Evolutionary conservation across 1,139 yeast species (phyloP), one percentile per base, ranked within the genome.

Genomic region (Casaregolazyma suthepensis): DNA sequence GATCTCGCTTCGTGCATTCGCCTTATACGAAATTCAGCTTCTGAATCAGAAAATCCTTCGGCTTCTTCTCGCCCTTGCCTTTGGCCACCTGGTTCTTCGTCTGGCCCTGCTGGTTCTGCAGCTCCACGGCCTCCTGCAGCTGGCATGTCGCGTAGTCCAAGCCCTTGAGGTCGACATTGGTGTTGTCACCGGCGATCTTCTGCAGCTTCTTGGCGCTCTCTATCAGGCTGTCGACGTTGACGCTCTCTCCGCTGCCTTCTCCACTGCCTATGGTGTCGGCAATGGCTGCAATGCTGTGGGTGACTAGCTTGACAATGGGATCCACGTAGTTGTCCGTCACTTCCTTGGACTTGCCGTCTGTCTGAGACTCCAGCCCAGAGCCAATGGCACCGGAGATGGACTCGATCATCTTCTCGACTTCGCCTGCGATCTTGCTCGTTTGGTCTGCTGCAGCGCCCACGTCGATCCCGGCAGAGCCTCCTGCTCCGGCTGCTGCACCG

Each of bases 261-360:
- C 37, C 48, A 7, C 59, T 56, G 17, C 47, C 44, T 26, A 53
- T 46, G 29, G 51, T 48, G 17, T 57, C 45, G 13, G 53, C 50
- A 5, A 50, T 26, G 22, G 51, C 53, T 29, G 45, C 51, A 19
- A 55, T 53, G 9, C 59, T 58, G 43, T 57, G 58, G 40, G 53
- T 56, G 15, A 55, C 50, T 22, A 57, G 48, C 47, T 57, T 58
- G 38, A 57, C 52, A 48, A 57, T 45, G 12, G 59, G 59, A 13
- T 58, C 59, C 19, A 38, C 45, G 35, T 54, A 45, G 44, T 52
- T 56, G 43, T 55, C 43, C 17, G 56, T 48, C 10, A 56, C 50
- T 5, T 48, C 54, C 47, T 51, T 45, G 35, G 52, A 47, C 19
- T 26, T 26, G 10, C 31, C 31, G 10, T 26, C 10, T 9, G 31